Evolutionary conservation across 305 asterid genomes (phyloP), one percentile per base, ranked within the genome.

Genomic region (Fraxinus sp.): DNA sequence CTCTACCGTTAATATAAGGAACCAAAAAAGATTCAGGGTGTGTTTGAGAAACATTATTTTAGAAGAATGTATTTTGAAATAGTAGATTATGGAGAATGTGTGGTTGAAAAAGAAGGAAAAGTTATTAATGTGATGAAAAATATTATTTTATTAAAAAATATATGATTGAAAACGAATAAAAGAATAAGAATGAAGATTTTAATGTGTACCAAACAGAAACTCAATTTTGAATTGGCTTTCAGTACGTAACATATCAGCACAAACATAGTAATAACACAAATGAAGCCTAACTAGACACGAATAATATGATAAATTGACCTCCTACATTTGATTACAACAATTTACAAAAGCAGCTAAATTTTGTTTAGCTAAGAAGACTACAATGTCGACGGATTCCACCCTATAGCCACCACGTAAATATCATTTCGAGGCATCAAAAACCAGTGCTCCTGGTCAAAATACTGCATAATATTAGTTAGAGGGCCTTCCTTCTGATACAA

Each of bases 271-370:
- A 59, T 5, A 52, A 14, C 62, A 16, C 7, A 16, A 52, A 7
- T 52, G 64, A 52, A 52, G 57, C 18, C 18, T 46, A 46, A 13
- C 10, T 57, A n/a, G 26, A 57, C 66, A 57, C 1, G 70, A 59
- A 59, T 59, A 59, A 59, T 59, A 20, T 20, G 30, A 59, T 59
- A 26, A 20, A 59, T 18, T 20, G 30, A 6, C 7, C 1, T 18
- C 30, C 70, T 20, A 59, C 30, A 59, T 59, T 20, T 52, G 83
- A 85, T 81, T 83, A 83, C 82, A 85, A 85, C 62, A 52, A 52
- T 86, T 80, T 88, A 88, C 91, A 88, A 74, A 52, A 52, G 78
- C 20, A 81, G 73, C 7, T 74, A 77, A 39, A 72, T 33, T 7
- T 26, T 78, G 64, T 83, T 74, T 79, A 85, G 82, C 85, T 68